These are phyloP conservation scores for Diutina mesorugosa DNA, from an alignment of 1,139 yeast genomes.

Conservation along the genomic window DNA sequence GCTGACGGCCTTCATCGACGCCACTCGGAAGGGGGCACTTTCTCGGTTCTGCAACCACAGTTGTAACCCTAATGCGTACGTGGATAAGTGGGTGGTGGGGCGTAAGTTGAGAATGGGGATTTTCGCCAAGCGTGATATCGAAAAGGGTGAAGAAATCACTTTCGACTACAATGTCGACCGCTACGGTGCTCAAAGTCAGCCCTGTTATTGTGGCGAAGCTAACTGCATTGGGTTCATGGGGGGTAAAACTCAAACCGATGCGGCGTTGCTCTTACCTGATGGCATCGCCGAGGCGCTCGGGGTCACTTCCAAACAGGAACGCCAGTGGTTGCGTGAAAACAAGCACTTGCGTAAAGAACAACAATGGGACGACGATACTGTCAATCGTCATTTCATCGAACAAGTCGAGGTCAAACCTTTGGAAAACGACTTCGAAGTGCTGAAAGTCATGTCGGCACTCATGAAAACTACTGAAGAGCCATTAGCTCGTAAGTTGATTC, in stretches of 20 bases:
- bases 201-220: conserved; percentile 87
- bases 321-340: conserved; percentile 52
- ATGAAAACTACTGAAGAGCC: conserved; percentile 66
- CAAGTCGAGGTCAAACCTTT: conserved; percentile 44
- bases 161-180: conserved; percentile 95
- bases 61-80: conserved; percentile 87
- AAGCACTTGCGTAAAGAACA: conserved; percentile 32
- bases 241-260: conserved; percentile 92
- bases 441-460: conserved; percentile 71
- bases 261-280: conserved; percentile 74
- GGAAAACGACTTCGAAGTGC: conserved; percentile 41
- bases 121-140: conserved; percentile 66
- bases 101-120: conserved; percentile 89
- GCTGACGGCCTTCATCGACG: conserved; percentile 87
- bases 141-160: conserved; percentile 81
- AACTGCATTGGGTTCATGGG: conserved; percentile 91
- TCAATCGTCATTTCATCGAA: conserved; percentile 54
- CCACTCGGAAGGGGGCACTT: conserved; percentile 75
- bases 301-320: conserved; percentile 46
- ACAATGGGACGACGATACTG: conserved; percentile 44
- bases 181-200: conserved; percentile 89
- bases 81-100: conserved; percentile 95
- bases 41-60: conserved; percentile 93
- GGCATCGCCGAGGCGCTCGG: conserved; percentile 80
- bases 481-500: conserved; percentile 53